Base-by-base conservation (phyloP, 177 flowering plant species). In the Vitis hybrid region DNA sequence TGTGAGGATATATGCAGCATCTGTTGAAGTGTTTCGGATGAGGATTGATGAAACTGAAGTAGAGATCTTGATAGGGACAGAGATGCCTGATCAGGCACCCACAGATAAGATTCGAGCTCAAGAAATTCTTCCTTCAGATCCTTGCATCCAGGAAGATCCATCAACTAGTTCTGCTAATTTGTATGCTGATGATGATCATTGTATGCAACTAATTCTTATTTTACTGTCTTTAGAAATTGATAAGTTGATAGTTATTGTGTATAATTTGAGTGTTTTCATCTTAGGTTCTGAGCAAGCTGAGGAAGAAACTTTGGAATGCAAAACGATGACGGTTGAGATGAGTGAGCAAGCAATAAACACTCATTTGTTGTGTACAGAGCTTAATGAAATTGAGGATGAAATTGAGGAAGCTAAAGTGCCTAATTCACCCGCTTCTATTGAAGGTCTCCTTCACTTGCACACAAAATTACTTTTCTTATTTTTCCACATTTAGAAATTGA, bases 11-110 rank as follows among this genome's bases (percentile, higher is more conserved):
- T 57, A n/a, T 80, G 78, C 80, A 81, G 86, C 39, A 52, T 71
- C 76, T 57, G 80, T 75, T 68, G 85, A 81, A 11, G 71, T 16
- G 3, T 18, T 57, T 65, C 71, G 71, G 67, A 64, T 74, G 29
- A 72, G 49, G 18, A 73, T 18, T 54, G 74, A 72, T 68, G 86
- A 82, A 74, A 60, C 65, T n/a, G 78, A 85, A 54, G 82, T 67
- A 34, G 88, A 77, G 69, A 77, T 86, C 58, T 82, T 85, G 50
- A 77, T 76, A 45, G 89, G 76, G 49, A 75, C 79, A 1, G 86
- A 86, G 20, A 78, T 85, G 75, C 81, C 86, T 68, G 82, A 81
- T 71, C 75, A 80, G 22, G 90, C 85, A 57, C 59, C 55, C 8
- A 55, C 71, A 31, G 82, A 79, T 61, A 82, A 80, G 63, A 58